Base-by-base conservation (phyloP, 2,329 filamentous ascomycete genomes). In the Trichophyton equinum region DNA sequence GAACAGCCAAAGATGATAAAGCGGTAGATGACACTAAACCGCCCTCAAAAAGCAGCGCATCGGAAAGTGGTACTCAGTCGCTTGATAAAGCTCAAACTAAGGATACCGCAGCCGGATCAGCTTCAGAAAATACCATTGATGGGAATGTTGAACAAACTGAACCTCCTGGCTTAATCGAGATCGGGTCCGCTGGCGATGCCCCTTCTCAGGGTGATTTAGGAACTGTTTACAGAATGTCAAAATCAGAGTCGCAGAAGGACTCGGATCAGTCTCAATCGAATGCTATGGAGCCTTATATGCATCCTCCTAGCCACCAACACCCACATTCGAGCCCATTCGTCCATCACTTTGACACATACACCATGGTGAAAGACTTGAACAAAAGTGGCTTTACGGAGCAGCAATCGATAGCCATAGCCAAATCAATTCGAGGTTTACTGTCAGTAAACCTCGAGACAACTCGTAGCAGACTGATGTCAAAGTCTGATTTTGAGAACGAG, bases 271-370 rank as follows among this genome's bases (percentile, higher is more conserved):
- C 57, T 15, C 38, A 46, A 59, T 11, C 40, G 1, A 57, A 57
- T 9, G 38, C 55, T 4, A 57, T 38, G 25, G 57, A 47, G 13
- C 42, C 57, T 18, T 38, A 59, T 22, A 38, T 42, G 6, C 33
- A 47, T 25, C 13, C 4, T 9, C n/a, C 3, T 40, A 25, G 33
- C 13, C 40, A 59, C 38, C 47, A 59, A 13, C 42, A 15, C 27
- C 57, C 38, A 9, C 40, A 75, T 64, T 67, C 82, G 88, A 56
- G 38, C 2, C 62, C 62, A 0, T 95, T 96, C 70, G 85, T 96
- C 38, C 94, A 99, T 76, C 91, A 97, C 75, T 99, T 99, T 74
- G 92, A 99, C 75, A 96, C 87, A 25, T 99, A 94, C 74, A 86
- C 85, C 13, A 82, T 97, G 4, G 94, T 97, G 15, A 87, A 87